Conservation (phyloP, 1,284 basidiomycete genomes). For the Vanrija humicola region DNA sequence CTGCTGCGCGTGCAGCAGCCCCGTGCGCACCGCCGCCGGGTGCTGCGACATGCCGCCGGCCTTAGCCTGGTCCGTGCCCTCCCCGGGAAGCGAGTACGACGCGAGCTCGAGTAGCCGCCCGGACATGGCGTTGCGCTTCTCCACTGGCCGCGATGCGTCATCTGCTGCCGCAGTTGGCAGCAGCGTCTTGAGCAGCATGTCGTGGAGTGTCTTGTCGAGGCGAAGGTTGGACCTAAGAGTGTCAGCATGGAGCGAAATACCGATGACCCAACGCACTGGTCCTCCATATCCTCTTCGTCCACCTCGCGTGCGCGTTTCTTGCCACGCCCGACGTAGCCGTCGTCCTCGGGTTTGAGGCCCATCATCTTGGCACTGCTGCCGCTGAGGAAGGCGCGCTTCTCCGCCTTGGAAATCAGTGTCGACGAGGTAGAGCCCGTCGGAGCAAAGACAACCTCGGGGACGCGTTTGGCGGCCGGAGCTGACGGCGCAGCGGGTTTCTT, state of each 20-base stretch:
- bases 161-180: slow-evolving; percentile 30
- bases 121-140: slow-evolving; percentile 43
- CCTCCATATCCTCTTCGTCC: slow-evolving; percentile 29
- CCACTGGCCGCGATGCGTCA: slow-evolving; percentile 35
- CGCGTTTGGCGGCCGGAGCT: slow-evolving; percentile 2
- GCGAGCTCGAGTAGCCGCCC: slow-evolving; percentile 45
- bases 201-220: slow-evolving; percentile 48
- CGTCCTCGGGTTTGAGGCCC: slow-evolving; percentile 31
- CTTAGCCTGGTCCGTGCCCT: slow-evolving; percentile 25
- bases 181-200: slow-evolving; percentile 45
- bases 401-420: slow-evolving; percentile 30
- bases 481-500: not conserved
- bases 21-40: slow-evolving; percentile 41
- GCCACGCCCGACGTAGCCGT: slow-evolving; percentile 9
- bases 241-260: not conserved
- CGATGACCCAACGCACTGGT: slow-evolving; percentile 24
- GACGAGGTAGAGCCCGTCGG: slow-evolving; percentile 2
- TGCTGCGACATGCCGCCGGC: slow-evolving; percentile 25
- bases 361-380: slow-evolving; percentile 49
- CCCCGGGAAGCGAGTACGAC: slow-evolving; percentile 34
- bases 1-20: slow-evolving; percentile 35
- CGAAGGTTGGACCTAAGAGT: slow-evolving; percentile 32
- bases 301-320: slow-evolving; percentile 21
- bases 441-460: slow-evolving; percentile 45
- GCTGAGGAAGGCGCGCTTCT: slow-evolving; percentile 42